Base-by-base conservation (phyloP, 208 protist species). In the Trypanosoma congolense region DNA sequence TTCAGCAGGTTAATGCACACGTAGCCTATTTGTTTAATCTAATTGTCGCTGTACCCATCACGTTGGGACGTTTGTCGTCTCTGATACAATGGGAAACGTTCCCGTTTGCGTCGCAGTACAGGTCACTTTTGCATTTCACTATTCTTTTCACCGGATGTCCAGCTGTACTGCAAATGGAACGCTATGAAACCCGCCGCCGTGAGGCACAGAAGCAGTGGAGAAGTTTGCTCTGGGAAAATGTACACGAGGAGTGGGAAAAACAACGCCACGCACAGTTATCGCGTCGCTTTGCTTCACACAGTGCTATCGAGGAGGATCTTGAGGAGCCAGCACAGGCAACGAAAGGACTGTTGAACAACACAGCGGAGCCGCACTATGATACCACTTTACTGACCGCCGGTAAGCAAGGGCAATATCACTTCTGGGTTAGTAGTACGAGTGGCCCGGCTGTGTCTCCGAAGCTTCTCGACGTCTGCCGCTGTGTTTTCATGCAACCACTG, bases 111-210 rank as follows among this genome's bases (percentile, higher is more conserved):
- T 28, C 48, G 9, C 35, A 67, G 18, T 80, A 71, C 49, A 65
- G 65, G 36, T 82, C 71, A 19, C 59, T 88, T 42, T 41, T 88
- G 10, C 70, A 82, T 42, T 74, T 84, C 42, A 18, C 84, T 3
- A 60, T 82, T 24, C 12, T 71, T 1, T 55, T 58, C 2, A 63
- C 41, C 4, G 78, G 64, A 3, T 74, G 72, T 55, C 58, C 70
- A 18, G 61, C 58, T 2, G 54, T 81, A 41, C 52, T 45, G n/a
- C 74, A 63, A 24, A 59, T 79, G 57, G 48, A 59, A 24, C 26
- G 30, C 3, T 46, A 58, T 3, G 46, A 50, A 48, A 54, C 56
- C 56, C 64, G 62, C 0, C 77, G 69, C 14, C 56, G 66, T 0
- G 50, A 45, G 25, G 65, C 47, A 16, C 40, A 70, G 22, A 25